Evolutionary conservation across 2,329 filamentous ascomycete species (phyloP), one percentile per base, ranked within the genome.

Genomic region (Neopestalotiopsis clavispora): DNA sequence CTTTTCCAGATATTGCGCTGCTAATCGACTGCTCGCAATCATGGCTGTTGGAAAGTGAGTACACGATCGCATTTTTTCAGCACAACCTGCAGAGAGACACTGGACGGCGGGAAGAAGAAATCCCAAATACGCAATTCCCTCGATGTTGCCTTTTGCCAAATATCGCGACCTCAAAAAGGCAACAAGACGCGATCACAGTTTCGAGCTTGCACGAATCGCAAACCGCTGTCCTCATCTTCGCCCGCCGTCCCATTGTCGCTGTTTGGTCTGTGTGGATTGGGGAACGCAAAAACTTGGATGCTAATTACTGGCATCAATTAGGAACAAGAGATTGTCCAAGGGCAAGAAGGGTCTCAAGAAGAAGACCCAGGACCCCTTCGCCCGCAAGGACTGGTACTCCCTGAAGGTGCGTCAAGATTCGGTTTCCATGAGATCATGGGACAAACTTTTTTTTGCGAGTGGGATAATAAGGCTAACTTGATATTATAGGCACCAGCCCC

Each of bases 281-380:
- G 10, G n/a, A 23, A 63, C 34, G 14, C 70, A 62, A 67, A 69
- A 69, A 71, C 70, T 14, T 23, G 13, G 69, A 71, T 67, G 72
- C 76, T 79, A 75, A 78, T 72, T 72, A 72, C 69, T 69, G 42
- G 62, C 70, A 74, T 74, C 76, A 68, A 75, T 77, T 78, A 94
- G 92, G 94, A 99, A 99, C 92, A 99, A 99, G 94, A 94, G 96
- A 90, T 91, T 99, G 89, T 98, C 96, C 77, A 99, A 99, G 91
- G 96, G 96, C 89, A 99, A 98, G 94, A 99, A 99, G 92, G 95
- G 96, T 86, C 90, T 98, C 84, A 98, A 98, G 94, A 98, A 99
- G 95, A 95, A 95, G 89, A 95, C 95, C 81, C 88, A 92, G 79
- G 96, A 99, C 86, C 95, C 96, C 81, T 98, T 98, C 90, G 90